Conservation (phyloP, 2,329 filamentous ascomycete species). For the Aspergillus sp. region DNA sequence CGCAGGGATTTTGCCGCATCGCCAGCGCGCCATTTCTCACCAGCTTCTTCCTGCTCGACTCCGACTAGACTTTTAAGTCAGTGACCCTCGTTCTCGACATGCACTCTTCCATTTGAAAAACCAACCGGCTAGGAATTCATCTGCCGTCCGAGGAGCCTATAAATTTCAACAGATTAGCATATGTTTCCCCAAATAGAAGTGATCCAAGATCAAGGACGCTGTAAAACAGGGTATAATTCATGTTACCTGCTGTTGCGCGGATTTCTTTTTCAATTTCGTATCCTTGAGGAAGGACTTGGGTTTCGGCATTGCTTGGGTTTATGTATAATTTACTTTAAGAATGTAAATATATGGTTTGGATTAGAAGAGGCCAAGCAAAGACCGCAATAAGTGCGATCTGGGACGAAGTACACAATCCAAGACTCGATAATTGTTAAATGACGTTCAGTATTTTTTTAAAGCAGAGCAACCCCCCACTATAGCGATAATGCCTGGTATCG, state of each 20-base stretch:
- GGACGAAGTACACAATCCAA: background rate
- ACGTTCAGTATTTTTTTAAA: background rate
- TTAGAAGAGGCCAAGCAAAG: background rate
- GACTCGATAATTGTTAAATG: background rate
- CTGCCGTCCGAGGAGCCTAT: slow-evolving; percentile 59
- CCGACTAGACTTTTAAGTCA: slow-evolving; percentile 47
- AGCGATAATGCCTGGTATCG: background rate
- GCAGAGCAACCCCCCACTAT: background rate
- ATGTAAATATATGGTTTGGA: background rate
- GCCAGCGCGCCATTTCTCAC: slow-evolving; percentile 72
- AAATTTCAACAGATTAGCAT: background rate
- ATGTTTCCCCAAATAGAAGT: background rate
- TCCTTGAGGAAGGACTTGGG: slow-evolving; percentile 42
- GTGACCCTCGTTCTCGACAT: background rate
- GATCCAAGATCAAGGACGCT: background rate
- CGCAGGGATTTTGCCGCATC: slow-evolving; percentile 65
- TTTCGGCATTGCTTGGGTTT: slow-evolving; percentile 35
- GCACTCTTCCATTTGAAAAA: background rate
- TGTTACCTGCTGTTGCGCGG: slow-evolving; percentile 39
- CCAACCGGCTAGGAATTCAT: slow-evolving; percentile 65
- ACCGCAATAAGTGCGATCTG: background rate
- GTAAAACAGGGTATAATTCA: background rate
- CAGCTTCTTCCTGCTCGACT: slow-evolving; percentile 68
- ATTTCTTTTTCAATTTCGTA: slow-evolving; percentile 44
- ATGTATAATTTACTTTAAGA: background rate